Evolutionary conservation across 1,139 yeast genomes (phyloP).

Genomic region (Geotrichum phurueaensis): DNA sequence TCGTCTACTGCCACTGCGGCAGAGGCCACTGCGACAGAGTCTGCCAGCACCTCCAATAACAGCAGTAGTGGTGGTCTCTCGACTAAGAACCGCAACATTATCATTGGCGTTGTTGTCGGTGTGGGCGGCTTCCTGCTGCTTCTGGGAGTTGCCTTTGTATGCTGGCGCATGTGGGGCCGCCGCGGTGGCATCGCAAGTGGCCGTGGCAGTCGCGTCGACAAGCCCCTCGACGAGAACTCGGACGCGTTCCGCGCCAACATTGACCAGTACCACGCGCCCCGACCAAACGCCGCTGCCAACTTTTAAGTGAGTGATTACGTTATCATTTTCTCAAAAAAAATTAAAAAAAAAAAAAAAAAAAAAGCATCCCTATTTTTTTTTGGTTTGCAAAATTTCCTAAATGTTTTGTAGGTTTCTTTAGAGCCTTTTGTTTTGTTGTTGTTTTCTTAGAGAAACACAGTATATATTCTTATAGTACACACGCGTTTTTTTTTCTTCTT

Average conservation of each 20-base stretch:
- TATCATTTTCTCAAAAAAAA: too few relatives aligned
- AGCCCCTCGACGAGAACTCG: conserved; percentile 19
- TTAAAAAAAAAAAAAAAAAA: background rate
- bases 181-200: background rate
- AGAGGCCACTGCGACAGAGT: background rate
- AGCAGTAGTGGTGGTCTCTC: conserved; percentile 26
- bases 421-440: background rate
- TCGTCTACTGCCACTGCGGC: background rate
- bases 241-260: conserved; percentile 37
- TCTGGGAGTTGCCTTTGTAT: conserved; percentile 28
- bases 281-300: conserved; percentile 35
- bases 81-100: conserved; percentile 27
- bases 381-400: background rate
- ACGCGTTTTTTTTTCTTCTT: too few relatives aligned
- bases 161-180: conserved; percentile 27
- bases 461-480: too few relatives aligned
- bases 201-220: background rate
- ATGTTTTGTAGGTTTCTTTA: background rate
- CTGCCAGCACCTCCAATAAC: conserved; percentile 2
- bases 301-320: conserved; percentile 22
- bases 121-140: conserved; percentile 32
- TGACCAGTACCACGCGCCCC: conserved; percentile 35
- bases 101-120: conserved; percentile 34
- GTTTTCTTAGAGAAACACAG: too few relatives aligned
- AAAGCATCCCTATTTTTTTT: background rate